Conservation (phyloP, 257 asterid species). For the Solanum dulcamara region DNA sequence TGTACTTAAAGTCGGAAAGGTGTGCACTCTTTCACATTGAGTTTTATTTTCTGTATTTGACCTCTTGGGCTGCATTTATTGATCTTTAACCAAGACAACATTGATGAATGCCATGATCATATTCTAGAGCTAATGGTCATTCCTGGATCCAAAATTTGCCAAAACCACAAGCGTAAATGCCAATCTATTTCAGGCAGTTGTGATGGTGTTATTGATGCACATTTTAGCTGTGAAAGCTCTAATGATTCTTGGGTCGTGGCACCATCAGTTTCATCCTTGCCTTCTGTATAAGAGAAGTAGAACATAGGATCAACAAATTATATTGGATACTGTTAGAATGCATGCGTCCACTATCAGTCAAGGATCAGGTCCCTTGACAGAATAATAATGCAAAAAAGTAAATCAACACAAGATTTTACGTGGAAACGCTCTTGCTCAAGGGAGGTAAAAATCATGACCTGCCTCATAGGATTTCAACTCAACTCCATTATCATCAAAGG, state of each 20-base stretch:
- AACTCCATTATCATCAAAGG: too few species aligned
- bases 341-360: too few species aligned
- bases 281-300: constrained; percentile 22
- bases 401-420: too few species aligned
- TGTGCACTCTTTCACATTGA: background rate
- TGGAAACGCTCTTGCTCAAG: too few species aligned
- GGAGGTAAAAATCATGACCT: too few species aligned
- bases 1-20: constrained; percentile 18
- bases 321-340: too few species aligned
- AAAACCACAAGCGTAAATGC: constrained; percentile 17
- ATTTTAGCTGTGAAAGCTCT: constrained; percentile 30
- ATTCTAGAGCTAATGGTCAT: constrained; percentile 12
- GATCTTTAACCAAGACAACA: constrained; percentile 7
- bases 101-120: constrained; percentile 17
- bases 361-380: too few species aligned
- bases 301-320: constrained; percentile 31
- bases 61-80: background rate
- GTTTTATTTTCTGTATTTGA: background rate
- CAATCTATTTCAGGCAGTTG: constrained; percentile 19
- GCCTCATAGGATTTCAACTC: too few species aligned
- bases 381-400: too few species aligned
- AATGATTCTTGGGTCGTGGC: constrained; percentile 19
- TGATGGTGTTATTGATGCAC: constrained; percentile 23
- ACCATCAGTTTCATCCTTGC: constrained; percentile 10
- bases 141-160: background rate